Base-by-base conservation (phyloP, 352 stramenopile genomes). In the Pythium plurisporium region DNA sequence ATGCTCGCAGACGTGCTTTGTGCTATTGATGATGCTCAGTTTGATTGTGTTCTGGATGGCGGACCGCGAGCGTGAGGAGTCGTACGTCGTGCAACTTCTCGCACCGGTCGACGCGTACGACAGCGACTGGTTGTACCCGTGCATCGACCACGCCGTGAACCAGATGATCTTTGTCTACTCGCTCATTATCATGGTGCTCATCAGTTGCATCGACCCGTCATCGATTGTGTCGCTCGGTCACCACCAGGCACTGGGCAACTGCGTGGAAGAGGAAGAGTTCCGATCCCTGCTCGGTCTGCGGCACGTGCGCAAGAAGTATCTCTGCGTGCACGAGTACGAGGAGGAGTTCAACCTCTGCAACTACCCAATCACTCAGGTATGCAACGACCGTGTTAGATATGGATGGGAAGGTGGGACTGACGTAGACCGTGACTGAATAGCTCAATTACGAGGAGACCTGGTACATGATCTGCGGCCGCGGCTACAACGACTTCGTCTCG, bases 291-390 rank as follows among this genome's bases (percentile, higher is more conserved):
- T 93, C 6, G 83, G 79, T 5, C 72, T 85, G 19, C 55, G 66
- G 19, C 70, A 83, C 49, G 57, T 59, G n/a, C 81, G 81, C 25
- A 81, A 75, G 43, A 82, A 69, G 64, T 91, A 84, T 31, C 59
- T 94, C 20, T 94, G 83, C 60, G 71, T 85, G 27, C 68, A 87
- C 36, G 76, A 89, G 50, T 94, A 83, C 44, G 77, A 94, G n/a
- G 83, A 91, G 59, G 81, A 87, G 56, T 94, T 87, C 42, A 89
- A 85, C 42, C 41, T 94, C 23, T 94, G 83, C 72, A 89, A 87
- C 60, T 87, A 87, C 58, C 83, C 83, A 0, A 60, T 86, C 53
- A 73, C 76, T n/a, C 80, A 91, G 61, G 55, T 91, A 25, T 15
- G 26, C 22, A 1, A 2, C 11, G 17, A 10, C 14, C 22, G 3